A percentile compares a stretch with the other conserved stretches of the same genome.
These are phyloP conservation scores for Cyclocybe cylindracea DNA, from an alignment of 768 basidiomycete genomes.

Conservation along the genomic window DNA sequence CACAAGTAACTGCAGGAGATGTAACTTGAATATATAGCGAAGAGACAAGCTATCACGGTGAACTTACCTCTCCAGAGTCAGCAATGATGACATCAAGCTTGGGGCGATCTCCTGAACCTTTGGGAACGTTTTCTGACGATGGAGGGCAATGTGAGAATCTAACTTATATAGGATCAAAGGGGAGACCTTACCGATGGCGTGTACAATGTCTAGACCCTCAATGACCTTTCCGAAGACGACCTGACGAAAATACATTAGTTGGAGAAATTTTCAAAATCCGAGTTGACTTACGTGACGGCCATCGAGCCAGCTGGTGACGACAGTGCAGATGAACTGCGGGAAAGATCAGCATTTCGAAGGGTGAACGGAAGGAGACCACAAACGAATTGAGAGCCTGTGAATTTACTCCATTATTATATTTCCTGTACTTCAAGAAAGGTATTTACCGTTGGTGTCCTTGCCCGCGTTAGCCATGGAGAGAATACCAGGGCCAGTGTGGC, in stretches of 20 bases:
- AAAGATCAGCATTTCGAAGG: not conserved
- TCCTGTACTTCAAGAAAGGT: not conserved
- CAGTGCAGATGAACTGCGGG: constrained; percentile 88
- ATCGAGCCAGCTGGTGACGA: constrained; percentile 87
- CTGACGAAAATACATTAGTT: constrained; percentile 32
- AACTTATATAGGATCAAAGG: not conserved
- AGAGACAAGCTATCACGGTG: not conserved
- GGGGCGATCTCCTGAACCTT: constrained; percentile 73
- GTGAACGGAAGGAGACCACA: constrained; percentile 24
- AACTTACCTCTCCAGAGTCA: constrained; percentile 83
- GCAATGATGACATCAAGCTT: constrained; percentile 74
- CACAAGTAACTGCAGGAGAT: constrained; percentile 44
- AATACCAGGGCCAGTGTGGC: constrained; percentile 84
- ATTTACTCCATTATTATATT: not conserved
- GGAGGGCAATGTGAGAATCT: constrained; percentile 2
- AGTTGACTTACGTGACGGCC: constrained; percentile 69
- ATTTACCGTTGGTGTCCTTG: constrained; percentile 87
- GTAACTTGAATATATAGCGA: constrained; percentile 3
- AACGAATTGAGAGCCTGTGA: constrained; percentile 83
- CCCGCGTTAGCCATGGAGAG: constrained; percentile 96
- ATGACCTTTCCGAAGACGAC: constrained; percentile 93
- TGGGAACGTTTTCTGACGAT: constrained; percentile 71
- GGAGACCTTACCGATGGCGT: constrained; percentile 60
- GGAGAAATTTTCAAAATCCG: not conserved
- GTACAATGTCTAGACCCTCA: constrained; percentile 89